Base-by-base conservation (phyloP, 352 stramenopile genomes). In the Phytophthora tentaculata region DNA sequence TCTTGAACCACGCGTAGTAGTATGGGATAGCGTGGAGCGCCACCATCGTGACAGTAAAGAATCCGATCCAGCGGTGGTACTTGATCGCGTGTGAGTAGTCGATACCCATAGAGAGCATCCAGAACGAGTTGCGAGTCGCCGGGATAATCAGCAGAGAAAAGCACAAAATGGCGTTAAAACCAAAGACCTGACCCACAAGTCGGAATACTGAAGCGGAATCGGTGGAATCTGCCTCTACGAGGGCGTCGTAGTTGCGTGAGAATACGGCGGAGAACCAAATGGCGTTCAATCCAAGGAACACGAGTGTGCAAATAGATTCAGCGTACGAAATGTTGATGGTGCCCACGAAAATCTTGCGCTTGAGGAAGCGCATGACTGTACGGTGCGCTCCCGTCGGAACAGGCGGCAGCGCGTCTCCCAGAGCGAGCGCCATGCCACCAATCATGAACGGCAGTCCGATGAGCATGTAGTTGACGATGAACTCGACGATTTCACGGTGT, bases 41-140 rank as follows among this genome's bases (percentile, higher is more conserved):
- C 32, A 93, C 82, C 61, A 86, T 76, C 8, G 81, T 65, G 54
- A 94, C 81, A 1, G 88, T 89, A 45, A 92, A 74, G 58, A 87
- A 80, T 39, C 87, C 88, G 39, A 96, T 90, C 86, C 83, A 94
- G 45, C 89, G 87, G 73, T 96, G 89, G 73, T 95, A 95, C 77
- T 94, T 94, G 74, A 96, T 92, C 22, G 70, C 72, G 61, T 94
- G 84, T 45, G 88, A 91, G 81, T 95, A 96, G 74, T 94, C 85
- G 49, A 96, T 87, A 17, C 87, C 86, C 62, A 93, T 84, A 5
- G 84, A 80, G 45, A 94, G 66, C 81, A 96, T 91, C 88, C 88
- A 96, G 64, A 94, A 94, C 57, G 79, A 92, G 61, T 91, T 88
- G 28, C 84, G 78, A 23, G 84, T 89, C 6, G 83, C 84, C 2